Evolutionary conservation across 768 basidiomycete species (phyloP).

Genomic region (Hygrophoropsis aurantiaca): DNA sequence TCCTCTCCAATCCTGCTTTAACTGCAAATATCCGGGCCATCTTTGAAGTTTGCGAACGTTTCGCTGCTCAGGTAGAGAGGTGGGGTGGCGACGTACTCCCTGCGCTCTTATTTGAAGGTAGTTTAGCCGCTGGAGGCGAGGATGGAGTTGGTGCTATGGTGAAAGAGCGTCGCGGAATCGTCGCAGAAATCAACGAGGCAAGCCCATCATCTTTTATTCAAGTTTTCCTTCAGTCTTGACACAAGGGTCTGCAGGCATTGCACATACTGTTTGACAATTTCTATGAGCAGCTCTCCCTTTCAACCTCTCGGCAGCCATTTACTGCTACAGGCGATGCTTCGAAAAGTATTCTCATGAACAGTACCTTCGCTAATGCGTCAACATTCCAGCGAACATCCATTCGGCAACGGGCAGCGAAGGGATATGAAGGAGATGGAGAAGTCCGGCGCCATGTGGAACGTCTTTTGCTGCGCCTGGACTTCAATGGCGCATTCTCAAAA

Average conservation of each 20-base stretch:
- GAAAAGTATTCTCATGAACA: conserved; percentile 64
- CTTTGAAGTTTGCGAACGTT: conserved; percentile 80
- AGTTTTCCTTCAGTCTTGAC: neutral
- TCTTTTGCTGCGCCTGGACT: conserved; percentile 77
- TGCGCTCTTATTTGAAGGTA: conserved; percentile 79
- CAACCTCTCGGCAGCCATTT: conserved; percentile 75
- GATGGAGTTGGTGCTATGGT: conserved; percentile 73
- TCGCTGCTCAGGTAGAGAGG: conserved; percentile 84
- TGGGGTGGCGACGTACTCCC: conserved; percentile 93
- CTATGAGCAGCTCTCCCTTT: conserved; percentile 75
- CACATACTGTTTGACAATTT: conserved; percentile 69
- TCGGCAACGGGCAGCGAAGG: conserved; percentile 48
- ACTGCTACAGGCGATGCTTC: conserved; percentile 64
- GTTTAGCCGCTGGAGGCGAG: conserved; percentile 51
- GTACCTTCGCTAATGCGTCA: conserved; percentile 48
- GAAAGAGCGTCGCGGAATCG: conserved; percentile 61
- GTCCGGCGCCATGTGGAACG: conserved; percentile 82
- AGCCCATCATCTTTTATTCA: conserved; percentile 11
- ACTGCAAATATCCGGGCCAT: conserved; percentile 67
- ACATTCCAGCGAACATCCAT: conserved; percentile 50
- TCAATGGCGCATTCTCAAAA: conserved; percentile 75
- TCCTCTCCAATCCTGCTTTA: conserved; percentile 66
- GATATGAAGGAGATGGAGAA: conserved; percentile 60
- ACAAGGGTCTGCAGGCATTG: conserved; percentile 50
- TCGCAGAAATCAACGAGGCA: conserved; percentile 81